phyloP scores from a whole-genome alignment of 176 grass and related monocot genomes.

The Olyra latifolia region DNA sequence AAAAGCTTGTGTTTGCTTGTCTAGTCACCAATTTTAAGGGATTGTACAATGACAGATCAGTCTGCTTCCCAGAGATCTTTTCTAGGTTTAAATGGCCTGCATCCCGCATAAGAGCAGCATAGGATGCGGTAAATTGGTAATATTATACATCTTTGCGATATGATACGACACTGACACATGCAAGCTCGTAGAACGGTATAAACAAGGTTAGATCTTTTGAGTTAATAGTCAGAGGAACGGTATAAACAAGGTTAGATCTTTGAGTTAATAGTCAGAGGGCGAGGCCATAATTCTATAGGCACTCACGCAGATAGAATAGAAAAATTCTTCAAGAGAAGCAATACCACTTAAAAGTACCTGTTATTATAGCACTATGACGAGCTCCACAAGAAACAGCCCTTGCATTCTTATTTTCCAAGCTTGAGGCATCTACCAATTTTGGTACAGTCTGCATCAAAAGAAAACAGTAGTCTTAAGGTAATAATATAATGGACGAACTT shows the following conservation, averaged over 20 bases:
- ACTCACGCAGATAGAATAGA: not conserved
- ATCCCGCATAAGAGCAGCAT: not conserved
- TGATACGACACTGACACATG: not conserved
- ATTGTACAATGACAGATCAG: not conserved
- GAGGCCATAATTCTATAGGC: not conserved
- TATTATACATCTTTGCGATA: not conserved
- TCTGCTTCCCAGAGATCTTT: not conserved
- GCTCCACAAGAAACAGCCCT: conserved; percentile 89
- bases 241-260: not conserved
- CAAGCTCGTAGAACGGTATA: not conserved
- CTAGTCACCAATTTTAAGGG: not conserved
- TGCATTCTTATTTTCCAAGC: conserved; percentile 88
- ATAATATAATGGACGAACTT: not conserved
- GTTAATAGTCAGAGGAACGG: not conserved
- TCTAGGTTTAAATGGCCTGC: not conserved
- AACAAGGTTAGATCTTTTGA: not conserved
- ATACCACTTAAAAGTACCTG: conserved; percentile 47
- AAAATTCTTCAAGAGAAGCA: not conserved
- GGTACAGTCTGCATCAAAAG: conserved; percentile 78
- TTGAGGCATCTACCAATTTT: conserved; percentile 77
- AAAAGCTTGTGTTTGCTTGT: not conserved
- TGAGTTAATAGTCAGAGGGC: not conserved
- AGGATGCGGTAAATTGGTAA: not conserved
- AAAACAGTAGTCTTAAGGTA: not conserved
- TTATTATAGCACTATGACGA: conserved; percentile 92